A percentile compares a stretch with the other conserved stretches of the same genome.
These are phyloP conservation scores for Podila clonocystis DNA, from an alignment of 192 early-diverging fungal species.

Conservation along the genomic window DNA sequence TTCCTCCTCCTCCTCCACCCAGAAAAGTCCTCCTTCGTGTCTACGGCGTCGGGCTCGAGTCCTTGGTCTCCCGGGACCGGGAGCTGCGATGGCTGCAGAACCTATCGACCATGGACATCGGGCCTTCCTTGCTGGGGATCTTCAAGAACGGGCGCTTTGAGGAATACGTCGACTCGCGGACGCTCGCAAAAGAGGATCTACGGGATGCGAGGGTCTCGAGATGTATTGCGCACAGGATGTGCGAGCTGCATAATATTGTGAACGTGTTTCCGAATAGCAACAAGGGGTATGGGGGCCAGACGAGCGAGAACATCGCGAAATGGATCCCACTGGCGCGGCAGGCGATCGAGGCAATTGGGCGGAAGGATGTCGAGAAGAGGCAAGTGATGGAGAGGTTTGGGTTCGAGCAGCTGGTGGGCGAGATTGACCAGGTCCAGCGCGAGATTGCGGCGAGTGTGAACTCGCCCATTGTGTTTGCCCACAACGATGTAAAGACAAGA, in stretches of 20 bases:
- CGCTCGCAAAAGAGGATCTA: conserved; percentile 76
- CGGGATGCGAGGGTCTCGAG: conserved; percentile 67
- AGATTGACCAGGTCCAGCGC: conserved; percentile 59
- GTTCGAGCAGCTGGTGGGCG: conserved; percentile 55
- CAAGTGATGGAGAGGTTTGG: conserved; percentile 51
- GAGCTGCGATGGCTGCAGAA: conserved; percentile 84
- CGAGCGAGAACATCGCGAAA: conserved; percentile 73
- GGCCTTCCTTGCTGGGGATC: conserved; percentile 75
- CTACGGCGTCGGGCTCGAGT: conserved; percentile 84
- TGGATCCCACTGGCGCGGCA: conserved; percentile 64
- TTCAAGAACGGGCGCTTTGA: conserved; percentile 91
- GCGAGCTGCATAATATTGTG: conserved; percentile 75
- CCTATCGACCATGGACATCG: conserved; percentile 76
- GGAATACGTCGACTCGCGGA: conserved; percentile 80
- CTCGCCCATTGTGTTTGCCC: conserved; percentile 84
- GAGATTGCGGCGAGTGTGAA: conserved; percentile 39
- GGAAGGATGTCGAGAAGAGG: conserved; percentile 20
- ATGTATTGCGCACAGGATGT: conserved; percentile 78
- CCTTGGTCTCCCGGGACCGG: conserved; percentile 77
- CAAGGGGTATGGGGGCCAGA: conserved; percentile 33
- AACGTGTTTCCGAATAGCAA: conserved; percentile 57
- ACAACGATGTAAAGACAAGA: conserved; percentile 91
- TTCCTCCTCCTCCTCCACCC: conserved; percentile 23
- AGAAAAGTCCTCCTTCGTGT: conserved; percentile 72
- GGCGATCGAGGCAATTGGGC: conserved; percentile 40